phyloP scores from a whole-genome alignment of 345 rosid genomes.

The Atalantia buxifolia region DNA sequence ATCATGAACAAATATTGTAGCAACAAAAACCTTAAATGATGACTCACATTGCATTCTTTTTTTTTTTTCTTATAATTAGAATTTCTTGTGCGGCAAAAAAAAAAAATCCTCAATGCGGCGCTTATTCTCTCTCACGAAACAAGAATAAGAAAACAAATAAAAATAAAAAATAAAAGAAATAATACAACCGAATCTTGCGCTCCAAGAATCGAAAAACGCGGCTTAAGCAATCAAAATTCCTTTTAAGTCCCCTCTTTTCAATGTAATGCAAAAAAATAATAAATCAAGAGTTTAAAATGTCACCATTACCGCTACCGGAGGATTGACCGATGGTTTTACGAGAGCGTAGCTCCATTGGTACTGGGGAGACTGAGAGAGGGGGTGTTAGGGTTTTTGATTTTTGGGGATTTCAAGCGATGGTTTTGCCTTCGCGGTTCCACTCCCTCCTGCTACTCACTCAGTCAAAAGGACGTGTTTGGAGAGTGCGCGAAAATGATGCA shows the following conservation, averaged over 20 bases:
- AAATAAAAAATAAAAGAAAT: background rate
- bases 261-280: background rate
- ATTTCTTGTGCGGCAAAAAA: background rate
- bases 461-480: too few species aligned
- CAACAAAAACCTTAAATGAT: background rate
- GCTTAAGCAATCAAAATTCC: background rate
- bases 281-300: background rate
- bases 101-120: background rate
- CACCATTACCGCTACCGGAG: background rate
- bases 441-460: background rate
- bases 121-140: background rate
- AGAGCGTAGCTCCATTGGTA: slow-evolving; percentile 14
- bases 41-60: background rate
- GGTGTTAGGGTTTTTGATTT: background rate
- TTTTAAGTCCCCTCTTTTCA: background rate
- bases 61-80: too few species aligned
- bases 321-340: background rate
- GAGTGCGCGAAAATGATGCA: too few species aligned
- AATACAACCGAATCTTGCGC: background rate
- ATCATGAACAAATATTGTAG: background rate
- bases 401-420: background rate
- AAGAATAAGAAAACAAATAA: background rate
- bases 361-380: too few species aligned
- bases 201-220: background rate
- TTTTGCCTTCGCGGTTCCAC: background rate